Conservation (phyloP, 1,284 basidiomycete species). For the Fomitopsis betulina region DNA sequence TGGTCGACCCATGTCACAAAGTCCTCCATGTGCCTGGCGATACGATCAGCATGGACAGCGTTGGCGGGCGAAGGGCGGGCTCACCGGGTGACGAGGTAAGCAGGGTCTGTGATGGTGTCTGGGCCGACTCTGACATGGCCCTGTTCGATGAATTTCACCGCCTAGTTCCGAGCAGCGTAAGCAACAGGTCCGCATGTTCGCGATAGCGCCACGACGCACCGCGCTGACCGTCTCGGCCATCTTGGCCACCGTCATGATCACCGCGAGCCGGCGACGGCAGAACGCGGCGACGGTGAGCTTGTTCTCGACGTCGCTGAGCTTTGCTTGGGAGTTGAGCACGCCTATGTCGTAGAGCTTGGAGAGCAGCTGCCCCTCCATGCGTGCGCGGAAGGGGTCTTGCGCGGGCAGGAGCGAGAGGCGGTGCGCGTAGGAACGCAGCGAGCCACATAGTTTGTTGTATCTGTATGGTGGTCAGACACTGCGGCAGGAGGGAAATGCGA, state of each 20-base stretch:
- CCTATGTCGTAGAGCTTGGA: slow-evolving; percentile 98
- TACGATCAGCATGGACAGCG: slow-evolving; percentile 7
- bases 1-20: slow-evolving; percentile 99
- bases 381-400: slow-evolving; percentile 83
- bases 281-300: slow-evolving; percentile 95
- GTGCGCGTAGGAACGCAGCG: slow-evolving; percentile 83
- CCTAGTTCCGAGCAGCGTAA: slow-evolving; percentile 41
- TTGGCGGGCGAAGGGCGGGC: slow-evolving; percentile 9
- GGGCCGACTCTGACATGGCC: slow-evolving; percentile 97
- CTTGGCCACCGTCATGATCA: slow-evolving; percentile 89
- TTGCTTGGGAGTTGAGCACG: slow-evolving; percentile 75
- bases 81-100: slow-evolving; percentile 89
- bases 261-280: slow-evolving; percentile 87
- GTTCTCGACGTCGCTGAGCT: slow-evolving; percentile 90
- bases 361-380: slow-evolving; percentile 85
- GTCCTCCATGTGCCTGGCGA: slow-evolving; percentile 89
- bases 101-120: slow-evolving; percentile 94
- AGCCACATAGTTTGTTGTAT: slow-evolving; percentile 95
- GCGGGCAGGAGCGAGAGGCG: slow-evolving; percentile 85
- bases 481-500: neutral
- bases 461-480: slow-evolving; percentile 33
- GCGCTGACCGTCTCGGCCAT: slow-evolving; percentile 97
- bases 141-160: slow-evolving; percentile 96
- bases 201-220: slow-evolving; percentile 44
- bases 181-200: neutral